Evolutionary conservation across 2,329 filamentous ascomycete genomes (phyloP), one percentile per base, ranked within the genome.

Genomic region (Neospermospora avenae): DNA sequence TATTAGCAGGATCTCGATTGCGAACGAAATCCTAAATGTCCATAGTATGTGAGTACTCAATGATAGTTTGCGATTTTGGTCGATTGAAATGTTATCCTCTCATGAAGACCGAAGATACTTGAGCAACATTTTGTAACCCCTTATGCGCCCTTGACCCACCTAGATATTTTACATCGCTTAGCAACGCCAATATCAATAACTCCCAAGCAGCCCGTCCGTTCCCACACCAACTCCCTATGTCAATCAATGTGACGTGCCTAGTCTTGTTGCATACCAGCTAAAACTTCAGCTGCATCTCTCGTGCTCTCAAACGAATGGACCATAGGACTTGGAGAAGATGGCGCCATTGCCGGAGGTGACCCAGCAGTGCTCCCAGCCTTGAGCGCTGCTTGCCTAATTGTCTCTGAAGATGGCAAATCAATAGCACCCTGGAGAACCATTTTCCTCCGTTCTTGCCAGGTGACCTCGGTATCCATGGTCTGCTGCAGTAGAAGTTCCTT

Each of bases 401-500:
- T 59, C 25, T 67, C 67, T 8, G 63, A 65, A 6, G 55, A 61
- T 52, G 65, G 65, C 35, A 71, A 31, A 10, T 62, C 65, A 1
- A 76, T 78, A 3, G 74, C 74, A 10, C 78, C 79, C 1, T 76
- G 77, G 22, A 86, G 75, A 4, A 87, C 81, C 4, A 79, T 78
- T 67, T 81, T 76, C 42, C 84, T 80, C 55, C 84, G 78, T 59
- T 81, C 77, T 67, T 86, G 83, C 76, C 87, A 86, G 72, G 87
- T 84, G 35, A 84, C 79, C 72, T 93, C 90, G 68, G 78, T 81
- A 68, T 81, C 75, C 67, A 91, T 81, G 34, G 88, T 81, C 70
- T 91, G 90, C 59, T 90, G 84, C n/a, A 95, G 74, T 18, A 93
- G 74, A 31, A 90, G 81, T 74, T 95, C 90, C 74, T 93, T 93